Conservation (phyloP, 1,284 basidiomycete species). For the Golubevia pallescens region DNA sequence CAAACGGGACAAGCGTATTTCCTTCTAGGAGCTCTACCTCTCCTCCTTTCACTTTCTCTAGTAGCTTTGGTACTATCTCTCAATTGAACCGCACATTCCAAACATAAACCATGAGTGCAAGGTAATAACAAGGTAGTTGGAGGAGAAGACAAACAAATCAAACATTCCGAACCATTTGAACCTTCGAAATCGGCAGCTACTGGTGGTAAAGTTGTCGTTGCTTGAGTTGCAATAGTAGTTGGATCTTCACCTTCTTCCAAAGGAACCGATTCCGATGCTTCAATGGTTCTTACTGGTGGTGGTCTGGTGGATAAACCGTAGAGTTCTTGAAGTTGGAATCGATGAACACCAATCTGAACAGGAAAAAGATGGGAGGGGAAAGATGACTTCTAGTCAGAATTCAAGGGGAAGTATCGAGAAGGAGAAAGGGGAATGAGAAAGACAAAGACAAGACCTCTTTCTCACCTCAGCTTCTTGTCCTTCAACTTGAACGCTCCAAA, state of each 20-base stretch:
- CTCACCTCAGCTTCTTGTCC: slow-evolving; percentile 44
- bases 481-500: slow-evolving; percentile 44
- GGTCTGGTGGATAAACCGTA: slow-evolving; percentile 48
- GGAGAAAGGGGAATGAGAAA: no score
- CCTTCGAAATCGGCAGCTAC: slow-evolving; percentile 20
- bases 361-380: background rate
- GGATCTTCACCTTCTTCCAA: background rate
- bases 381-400: background rate
- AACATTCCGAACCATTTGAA: slow-evolving; percentile 42
- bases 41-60: slow-evolving; percentile 35
- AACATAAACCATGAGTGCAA: slow-evolving; percentile 60
- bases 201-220: background rate
- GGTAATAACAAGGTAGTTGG: slow-evolving; percentile 56
- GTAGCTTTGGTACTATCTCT: slow-evolving; percentile 49
- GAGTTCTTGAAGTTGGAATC: slow-evolving; percentile 58
- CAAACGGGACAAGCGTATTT: slow-evolving; percentile 61
- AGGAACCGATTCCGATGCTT: background rate
- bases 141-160: slow-evolving; percentile 52
- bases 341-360: slow-evolving; percentile 39
- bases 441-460: no score
- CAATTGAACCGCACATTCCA: slow-evolving; percentile 57
- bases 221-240: background rate
- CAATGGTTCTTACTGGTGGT: slow-evolving; percentile 17
- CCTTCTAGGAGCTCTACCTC: slow-evolving; percentile 43
- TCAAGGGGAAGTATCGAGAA: no score